Conservation (phyloP, 352 stramenopile species). For the Pythium folliculosum region DNA sequence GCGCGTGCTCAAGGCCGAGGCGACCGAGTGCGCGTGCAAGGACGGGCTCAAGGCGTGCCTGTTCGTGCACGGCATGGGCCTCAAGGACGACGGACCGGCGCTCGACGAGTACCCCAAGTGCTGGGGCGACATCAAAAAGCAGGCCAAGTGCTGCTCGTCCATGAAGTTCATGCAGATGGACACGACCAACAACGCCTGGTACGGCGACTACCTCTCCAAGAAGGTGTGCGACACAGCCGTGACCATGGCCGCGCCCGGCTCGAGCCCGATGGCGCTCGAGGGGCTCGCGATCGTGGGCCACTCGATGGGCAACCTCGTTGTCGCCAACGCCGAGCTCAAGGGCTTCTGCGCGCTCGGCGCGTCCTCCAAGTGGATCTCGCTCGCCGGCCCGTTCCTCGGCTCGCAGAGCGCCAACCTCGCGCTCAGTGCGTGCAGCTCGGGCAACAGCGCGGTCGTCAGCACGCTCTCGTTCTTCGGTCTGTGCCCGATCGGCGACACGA, state of each 20-base stretch:
- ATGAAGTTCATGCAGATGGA: conserved; percentile 39
- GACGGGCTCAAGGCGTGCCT: conserved; percentile 25
- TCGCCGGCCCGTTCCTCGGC: conserved; percentile 33
- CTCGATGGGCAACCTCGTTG: conserved; percentile 40
- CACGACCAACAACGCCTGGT: conserved; percentile 29
- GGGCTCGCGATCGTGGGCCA: conserved; percentile 26
- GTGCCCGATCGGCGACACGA: neutral
- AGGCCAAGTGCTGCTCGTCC: conserved; percentile 34
- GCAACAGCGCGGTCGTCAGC: neutral
- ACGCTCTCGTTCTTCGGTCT: conserved; percentile 3
- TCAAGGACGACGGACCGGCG: neutral
- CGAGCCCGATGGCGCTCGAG: conserved; percentile 20
- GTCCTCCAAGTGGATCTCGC: conserved; percentile 30
- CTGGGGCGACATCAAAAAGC: conserved; percentile 29
- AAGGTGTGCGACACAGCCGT: conserved; percentile 32
- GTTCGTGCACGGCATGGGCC: conserved; percentile 30
- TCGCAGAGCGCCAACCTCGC: conserved; percentile 11
- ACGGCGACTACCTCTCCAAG: conserved; percentile 15
- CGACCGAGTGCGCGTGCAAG: conserved; percentile 13
- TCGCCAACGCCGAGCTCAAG: conserved; percentile 22
- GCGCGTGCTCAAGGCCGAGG: neutral
- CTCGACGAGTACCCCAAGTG: conserved; percentile 21
- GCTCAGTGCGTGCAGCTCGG: conserved; percentile 2
- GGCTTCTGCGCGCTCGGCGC: conserved; percentile 22
- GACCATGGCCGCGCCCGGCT: conserved; percentile 7